These are phyloP conservation scores for Colletotrichum limetticola DNA, from an alignment of 2,329 filamentous ascomycete genomes.

Conservation along the genomic window DNA sequence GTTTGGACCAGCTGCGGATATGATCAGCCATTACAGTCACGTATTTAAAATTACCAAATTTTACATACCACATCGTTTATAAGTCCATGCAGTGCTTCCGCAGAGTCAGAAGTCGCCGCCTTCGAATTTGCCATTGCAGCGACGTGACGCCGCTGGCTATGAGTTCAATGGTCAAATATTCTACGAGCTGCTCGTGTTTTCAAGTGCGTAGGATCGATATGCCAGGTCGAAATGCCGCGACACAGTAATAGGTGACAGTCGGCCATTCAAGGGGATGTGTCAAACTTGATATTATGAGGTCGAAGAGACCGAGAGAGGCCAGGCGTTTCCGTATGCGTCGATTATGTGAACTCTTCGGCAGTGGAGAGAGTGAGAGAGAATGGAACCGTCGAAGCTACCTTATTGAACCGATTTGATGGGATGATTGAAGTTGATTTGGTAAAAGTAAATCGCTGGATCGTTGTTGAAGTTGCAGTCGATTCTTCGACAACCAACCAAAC, in stretches of 20 bases:
- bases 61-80: slow-evolving; percentile 65
- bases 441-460: neutral
- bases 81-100: slow-evolving; percentile 62
- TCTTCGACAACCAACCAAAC: neutral
- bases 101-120: slow-evolving; percentile 38
- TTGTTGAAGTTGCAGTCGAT: neutral
- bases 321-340: neutral
- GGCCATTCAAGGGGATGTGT: neutral
- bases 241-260: neutral
- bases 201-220: neutral
- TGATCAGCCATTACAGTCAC: slow-evolving; percentile 18
- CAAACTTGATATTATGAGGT: neutral
- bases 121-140: slow-evolving; percentile 23
- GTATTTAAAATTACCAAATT: neutral
- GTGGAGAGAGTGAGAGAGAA: neutral
- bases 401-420: too few relatives aligned
- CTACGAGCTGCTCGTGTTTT: neutral
- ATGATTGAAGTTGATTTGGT: neutral
- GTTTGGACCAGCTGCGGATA: slow-evolving; percentile 64
- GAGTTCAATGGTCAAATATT: neutral
- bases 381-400: neutral
- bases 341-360: neutral
- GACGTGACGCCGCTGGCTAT: neutral
- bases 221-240: neutral
- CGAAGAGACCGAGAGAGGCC: neutral